Conservation (phyloP, 192 early-diverging fungal genomes). For the Borealophlyctis nickersoniae region DNA sequence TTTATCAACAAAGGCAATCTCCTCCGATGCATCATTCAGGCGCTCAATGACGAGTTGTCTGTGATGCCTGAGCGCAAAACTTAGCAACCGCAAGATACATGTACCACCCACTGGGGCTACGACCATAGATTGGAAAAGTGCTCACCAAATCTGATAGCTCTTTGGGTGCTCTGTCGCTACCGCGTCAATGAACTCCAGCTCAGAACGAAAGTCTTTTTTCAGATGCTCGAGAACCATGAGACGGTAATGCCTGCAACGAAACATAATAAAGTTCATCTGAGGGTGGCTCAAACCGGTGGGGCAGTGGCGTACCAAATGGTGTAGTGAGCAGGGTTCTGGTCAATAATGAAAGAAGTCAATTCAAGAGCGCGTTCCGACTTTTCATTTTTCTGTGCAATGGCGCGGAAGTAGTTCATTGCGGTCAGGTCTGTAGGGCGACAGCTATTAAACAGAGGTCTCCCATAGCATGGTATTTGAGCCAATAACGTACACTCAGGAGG, state of each 20-base stretch:
- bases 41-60: constrained; percentile 71
- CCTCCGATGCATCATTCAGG: constrained; percentile 49
- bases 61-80: constrained; percentile 83
- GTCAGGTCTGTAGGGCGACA: constrained; percentile 41
- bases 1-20: constrained; percentile 69
- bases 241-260: constrained; percentile 68
- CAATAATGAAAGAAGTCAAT: constrained; percentile 77
- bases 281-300: neutral
- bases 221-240: constrained; percentile 73
- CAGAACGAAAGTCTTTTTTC: constrained; percentile 57
- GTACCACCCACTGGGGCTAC: too few species aligned
- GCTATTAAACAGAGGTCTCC: neutral
- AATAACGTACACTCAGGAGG: constrained; percentile 64
- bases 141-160: constrained; percentile 93
- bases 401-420: constrained; percentile 88
- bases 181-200: constrained; percentile 74
- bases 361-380: constrained; percentile 73
- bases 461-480: neutral
- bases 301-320: constrained; percentile 73
- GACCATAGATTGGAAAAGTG: too few species aligned
- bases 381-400: constrained; percentile 70
- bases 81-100: too few species aligned
- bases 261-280: constrained; percentile 2
- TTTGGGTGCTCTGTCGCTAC: constrained; percentile 79
- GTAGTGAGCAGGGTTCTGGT: constrained; percentile 90